A percentile compares a stretch with the other conserved stretches of the same genome.
phyloP scores from a whole-genome alignment of 2,329 filamentous ascomycete species.

The Passalora sequoiae region DNA sequence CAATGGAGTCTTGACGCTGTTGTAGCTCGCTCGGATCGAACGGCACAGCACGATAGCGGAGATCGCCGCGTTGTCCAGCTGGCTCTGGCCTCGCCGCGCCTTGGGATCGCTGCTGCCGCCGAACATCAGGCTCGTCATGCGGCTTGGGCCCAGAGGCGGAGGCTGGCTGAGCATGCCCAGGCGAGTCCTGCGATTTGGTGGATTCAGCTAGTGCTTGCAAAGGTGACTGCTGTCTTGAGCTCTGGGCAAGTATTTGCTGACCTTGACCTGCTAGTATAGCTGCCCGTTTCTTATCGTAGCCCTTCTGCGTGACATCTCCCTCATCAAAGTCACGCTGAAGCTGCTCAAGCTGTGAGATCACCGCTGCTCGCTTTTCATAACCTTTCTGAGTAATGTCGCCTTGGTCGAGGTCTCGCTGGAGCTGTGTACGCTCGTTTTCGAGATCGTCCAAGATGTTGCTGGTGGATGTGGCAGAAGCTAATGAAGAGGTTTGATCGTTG shows the following conservation, averaged over 20 bases:
- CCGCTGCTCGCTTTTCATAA: not conserved
- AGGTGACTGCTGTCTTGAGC: not conserved
- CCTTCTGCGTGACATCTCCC: not conserved
- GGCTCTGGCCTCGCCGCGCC: too few relatives aligned
- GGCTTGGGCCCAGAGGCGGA: too few relatives aligned
- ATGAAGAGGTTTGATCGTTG: too few relatives aligned
- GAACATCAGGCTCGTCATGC: too few relatives aligned
- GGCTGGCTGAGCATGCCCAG: too few relatives aligned
- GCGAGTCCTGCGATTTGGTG: not conserved
- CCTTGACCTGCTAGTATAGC: constrained; percentile 2
- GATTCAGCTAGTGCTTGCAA: not conserved
- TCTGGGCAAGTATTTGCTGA: not conserved
- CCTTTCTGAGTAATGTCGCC: constrained; percentile 4
- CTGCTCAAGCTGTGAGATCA: not conserved
- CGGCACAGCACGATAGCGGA: constrained; percentile 21
- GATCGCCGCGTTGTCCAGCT: too few relatives aligned
- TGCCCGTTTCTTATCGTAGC: not conserved
- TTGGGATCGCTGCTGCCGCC: too few relatives aligned
- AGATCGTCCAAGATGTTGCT: not conserved
- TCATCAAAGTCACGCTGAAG: constrained; percentile 1
- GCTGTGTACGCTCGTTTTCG: not conserved
- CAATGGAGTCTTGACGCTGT: too few relatives aligned
- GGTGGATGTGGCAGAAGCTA: not conserved
- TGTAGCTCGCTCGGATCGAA: constrained; percentile 18
- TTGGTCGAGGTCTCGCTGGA: constrained; percentile 1